Percentiles rank a stretch among this genome's conserved stretches.
These are phyloP conservation scores for Daldinia vernicosa DNA, from an alignment of 495 filamentous ascomycete species.

Conservation along the genomic window DNA sequence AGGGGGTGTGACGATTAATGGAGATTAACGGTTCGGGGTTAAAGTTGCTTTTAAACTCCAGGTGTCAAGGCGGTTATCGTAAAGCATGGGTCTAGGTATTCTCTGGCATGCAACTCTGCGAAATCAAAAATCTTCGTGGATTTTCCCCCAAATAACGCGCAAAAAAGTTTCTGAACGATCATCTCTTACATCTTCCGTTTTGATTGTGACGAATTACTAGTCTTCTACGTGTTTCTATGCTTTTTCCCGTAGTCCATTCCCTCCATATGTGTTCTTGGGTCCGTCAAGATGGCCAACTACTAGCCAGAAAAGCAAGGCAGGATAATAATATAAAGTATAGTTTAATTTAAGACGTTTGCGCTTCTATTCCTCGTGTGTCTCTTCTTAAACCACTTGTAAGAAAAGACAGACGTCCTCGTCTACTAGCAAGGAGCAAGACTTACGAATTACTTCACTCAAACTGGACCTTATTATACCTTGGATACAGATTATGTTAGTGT, in stretches of 20 bases:
- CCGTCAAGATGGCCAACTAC: not conserved
- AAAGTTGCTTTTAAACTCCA: constrained; percentile 48
- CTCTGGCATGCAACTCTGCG: constrained; percentile 50
- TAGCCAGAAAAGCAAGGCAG: not conserved
- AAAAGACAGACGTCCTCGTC: too few species aligned
- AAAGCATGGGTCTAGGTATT: constrained; percentile 51
- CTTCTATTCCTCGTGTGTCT: too few species aligned
- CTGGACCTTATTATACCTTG: too few species aligned
- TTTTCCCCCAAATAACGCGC: constrained; percentile 42
- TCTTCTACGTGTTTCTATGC: not conserved
- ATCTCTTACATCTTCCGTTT: not conserved
- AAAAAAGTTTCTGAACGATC: constrained; percentile 40
- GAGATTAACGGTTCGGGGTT: constrained; percentile 40
- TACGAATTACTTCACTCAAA: too few species aligned
- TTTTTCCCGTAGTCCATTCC: not conserved
- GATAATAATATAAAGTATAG: not conserved
- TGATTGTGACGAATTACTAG: not conserved
- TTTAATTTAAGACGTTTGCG: not conserved
- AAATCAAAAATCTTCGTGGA: constrained; percentile 48
- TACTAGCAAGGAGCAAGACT: too few species aligned
- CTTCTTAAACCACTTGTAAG: too few species aligned
- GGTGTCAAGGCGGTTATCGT: constrained; percentile 50
- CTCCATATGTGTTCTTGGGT: not conserved
- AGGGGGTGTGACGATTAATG: constrained; percentile 42
- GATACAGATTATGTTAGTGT: too few species aligned